Conservation (phyloP, 2,329 filamentous ascomycete species). For the Rhynchosporium agropyri region DNA sequence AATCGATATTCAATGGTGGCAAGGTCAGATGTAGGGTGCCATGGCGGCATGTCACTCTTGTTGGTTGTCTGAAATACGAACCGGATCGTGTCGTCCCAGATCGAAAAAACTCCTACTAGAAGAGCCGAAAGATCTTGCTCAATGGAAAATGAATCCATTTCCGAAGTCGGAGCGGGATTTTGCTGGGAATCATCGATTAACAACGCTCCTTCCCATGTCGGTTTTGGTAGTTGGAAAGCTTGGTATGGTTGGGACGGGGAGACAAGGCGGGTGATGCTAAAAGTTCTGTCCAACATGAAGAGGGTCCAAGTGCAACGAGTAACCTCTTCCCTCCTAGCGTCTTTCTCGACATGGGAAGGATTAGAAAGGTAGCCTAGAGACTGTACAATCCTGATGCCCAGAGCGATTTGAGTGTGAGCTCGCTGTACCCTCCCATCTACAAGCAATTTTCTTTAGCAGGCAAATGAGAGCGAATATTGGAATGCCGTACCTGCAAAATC, state of each 20-base stretch:
- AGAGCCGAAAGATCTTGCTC: slow-evolving; percentile 27
- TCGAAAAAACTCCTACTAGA: slow-evolving; percentile 25
- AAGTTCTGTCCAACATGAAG: slow-evolving; percentile 31
- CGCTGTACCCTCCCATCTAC: slow-evolving; percentile 28
- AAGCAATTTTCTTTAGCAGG: background rate
- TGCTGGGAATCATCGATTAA: slow-evolving; percentile 10
- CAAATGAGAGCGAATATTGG: too few species aligned
- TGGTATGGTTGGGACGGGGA: slow-evolving; percentile 25
- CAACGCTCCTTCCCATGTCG: slow-evolving; percentile 20
- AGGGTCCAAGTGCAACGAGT: slow-evolving; percentile 30
- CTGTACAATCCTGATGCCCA: slow-evolving; percentile 27
- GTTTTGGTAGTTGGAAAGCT: slow-evolving; percentile 25
- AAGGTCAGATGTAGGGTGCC: slow-evolving; percentile 29
- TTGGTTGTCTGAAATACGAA: slow-evolving; percentile 26
- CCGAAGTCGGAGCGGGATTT: background rate
- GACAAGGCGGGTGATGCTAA: slow-evolving; percentile 27
- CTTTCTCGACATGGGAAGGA: background rate
- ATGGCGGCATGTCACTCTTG: slow-evolving; percentile 28
- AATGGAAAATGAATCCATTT: background rate
- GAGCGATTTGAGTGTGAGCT: slow-evolving; percentile 29
- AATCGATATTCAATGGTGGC: slow-evolving; percentile 31
- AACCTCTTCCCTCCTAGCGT: slow-evolving; percentile 22
- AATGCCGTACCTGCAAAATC: slow-evolving; percentile 28
- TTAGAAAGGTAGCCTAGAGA: slow-evolving; percentile 25
- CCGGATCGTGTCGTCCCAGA: slow-evolving; percentile 30